Conservation (phyloP, 1,284 basidiomycete species). For the Xerocomus minutiporus region DNA sequence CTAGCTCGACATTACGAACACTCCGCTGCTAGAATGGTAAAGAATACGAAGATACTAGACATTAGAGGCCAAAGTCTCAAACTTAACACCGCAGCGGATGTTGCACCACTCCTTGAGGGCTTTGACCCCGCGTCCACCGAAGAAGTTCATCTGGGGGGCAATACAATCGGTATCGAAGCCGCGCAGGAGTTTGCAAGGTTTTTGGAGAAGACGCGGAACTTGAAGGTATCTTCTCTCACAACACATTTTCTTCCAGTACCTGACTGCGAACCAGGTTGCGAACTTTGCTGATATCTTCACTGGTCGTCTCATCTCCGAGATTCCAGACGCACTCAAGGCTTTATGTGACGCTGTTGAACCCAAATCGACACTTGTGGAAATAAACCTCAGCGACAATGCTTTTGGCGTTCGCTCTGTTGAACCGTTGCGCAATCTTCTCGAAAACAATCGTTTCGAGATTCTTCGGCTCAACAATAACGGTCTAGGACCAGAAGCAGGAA, state of each 20-base stretch:
- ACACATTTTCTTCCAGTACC: conserved; percentile 3
- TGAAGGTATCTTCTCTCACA: conserved; percentile 54
- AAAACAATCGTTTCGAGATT: conserved; percentile 71
- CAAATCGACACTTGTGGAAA: conserved; percentile 77
- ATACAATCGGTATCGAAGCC: conserved; percentile 94
- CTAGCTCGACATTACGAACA: background rate
- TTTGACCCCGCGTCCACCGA: conserved; percentile 67
- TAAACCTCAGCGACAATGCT: conserved; percentile 94
- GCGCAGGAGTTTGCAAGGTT: conserved; percentile 82
- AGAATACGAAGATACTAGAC: conserved; percentile 24
- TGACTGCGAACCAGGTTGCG: conserved; percentile 60
- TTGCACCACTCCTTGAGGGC: conserved; percentile 72
- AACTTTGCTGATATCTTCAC: conserved; percentile 99
- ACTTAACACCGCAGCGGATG: conserved; percentile 75
- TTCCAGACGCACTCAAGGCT: conserved; percentile 84
- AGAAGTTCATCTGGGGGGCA: conserved; percentile 92
- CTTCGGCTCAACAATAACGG: conserved; percentile 97
- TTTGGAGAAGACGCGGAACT: conserved; percentile 61
- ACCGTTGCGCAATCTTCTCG: conserved; percentile 89
- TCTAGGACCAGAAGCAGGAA: conserved; percentile 88
- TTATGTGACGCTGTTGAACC: conserved; percentile 85
- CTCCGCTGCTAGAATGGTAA: conserved; percentile 16
- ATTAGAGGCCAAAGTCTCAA: conserved; percentile 52
- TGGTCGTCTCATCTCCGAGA: conserved; percentile 92
- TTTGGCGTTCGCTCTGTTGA: conserved; percentile 95